Conservation (phyloP, 2,329 filamentous ascomycete genomes). For the Scedosporium apiospermum region DNA sequence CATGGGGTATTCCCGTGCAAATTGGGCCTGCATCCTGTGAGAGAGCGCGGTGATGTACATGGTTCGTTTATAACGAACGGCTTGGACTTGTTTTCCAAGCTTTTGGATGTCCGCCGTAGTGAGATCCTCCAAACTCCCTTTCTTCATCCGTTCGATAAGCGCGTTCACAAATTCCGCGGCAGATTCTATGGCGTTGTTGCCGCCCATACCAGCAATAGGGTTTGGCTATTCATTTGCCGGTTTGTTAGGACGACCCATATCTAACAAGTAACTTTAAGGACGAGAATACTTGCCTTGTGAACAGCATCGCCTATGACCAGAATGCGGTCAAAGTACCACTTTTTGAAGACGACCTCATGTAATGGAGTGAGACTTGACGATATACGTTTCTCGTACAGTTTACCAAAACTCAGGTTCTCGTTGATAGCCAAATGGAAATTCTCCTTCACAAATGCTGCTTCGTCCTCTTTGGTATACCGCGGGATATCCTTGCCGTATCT, state of each 20-base stretch:
- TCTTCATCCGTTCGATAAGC: not conserved
- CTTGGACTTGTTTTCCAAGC: not conserved
- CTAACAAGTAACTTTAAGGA: slow-evolving; percentile 9
- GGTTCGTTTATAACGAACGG: not conserved
- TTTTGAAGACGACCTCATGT: slow-evolving; percentile 21
- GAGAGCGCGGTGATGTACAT: not conserved
- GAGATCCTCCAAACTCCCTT: not conserved
- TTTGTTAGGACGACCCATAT: not conserved
- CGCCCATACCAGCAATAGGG: not conserved
- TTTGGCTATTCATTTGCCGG: not conserved
- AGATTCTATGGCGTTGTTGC: slow-evolving; percentile 2
- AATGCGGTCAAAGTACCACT: slow-evolving; percentile 22
- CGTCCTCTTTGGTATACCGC: not conserved
- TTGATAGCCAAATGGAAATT: not conserved
- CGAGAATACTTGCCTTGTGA: slow-evolving; percentile 19
- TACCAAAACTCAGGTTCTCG: slow-evolving; percentile 12
- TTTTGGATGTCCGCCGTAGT: not conserved
- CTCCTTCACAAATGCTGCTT: not conserved
- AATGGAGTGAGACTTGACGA: slow-evolving; percentile 20
- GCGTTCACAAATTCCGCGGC: not conserved
- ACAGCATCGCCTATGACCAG: slow-evolving; percentile 21
- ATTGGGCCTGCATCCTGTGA: not conserved
- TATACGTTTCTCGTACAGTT: slow-evolving; percentile 18
- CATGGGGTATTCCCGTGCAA: not conserved
- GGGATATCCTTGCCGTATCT: not conserved